Evolutionary conservation across 306 rosid species (phyloP).

Genomic region (Vigna radiata): DNA sequence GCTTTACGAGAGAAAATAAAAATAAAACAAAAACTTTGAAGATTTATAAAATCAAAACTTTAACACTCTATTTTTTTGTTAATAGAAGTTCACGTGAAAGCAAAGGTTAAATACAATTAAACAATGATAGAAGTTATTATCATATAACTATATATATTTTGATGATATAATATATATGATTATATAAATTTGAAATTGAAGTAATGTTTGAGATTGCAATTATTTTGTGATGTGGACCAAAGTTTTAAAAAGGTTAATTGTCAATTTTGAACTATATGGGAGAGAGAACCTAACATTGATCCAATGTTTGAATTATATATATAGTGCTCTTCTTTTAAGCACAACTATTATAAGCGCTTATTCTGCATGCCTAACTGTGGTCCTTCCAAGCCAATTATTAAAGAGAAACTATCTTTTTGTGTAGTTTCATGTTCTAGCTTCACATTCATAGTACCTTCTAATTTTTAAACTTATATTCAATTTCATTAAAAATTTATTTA

Average conservation of each 20-base stretch:
- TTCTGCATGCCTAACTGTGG: constrained; percentile 37
- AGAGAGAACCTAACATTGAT: constrained; percentile 37
- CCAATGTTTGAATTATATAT: constrained; percentile 27
- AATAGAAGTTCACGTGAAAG: too few species aligned
- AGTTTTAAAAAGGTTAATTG: constrained; percentile 40
- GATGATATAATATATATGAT: too few species aligned
- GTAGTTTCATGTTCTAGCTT: constrained; percentile 8
- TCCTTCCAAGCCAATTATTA: constrained; percentile 39
- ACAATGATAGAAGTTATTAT: too few species aligned
- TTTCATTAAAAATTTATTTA: too few species aligned
- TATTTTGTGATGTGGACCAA: constrained; percentile 43
- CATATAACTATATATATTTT: too few species aligned
- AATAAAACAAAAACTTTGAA: too few species aligned
- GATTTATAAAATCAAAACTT: too few species aligned
- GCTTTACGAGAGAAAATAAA: too few species aligned
- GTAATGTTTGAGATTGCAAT: constrained; percentile 13
- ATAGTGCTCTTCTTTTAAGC: constrained; percentile 40
- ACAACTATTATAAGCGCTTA: not conserved
- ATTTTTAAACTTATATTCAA: too few species aligned
- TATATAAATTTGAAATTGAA: not conserved
- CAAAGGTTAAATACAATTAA: too few species aligned
- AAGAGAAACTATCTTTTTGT: constrained; percentile 21
- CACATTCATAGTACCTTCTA: not conserved
- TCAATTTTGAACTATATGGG: constrained; percentile 37
- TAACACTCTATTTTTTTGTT: too few species aligned